phyloP scores from a whole-genome alignment of 768 basidiomycete species.

The Phallus indusiatus region DNA sequence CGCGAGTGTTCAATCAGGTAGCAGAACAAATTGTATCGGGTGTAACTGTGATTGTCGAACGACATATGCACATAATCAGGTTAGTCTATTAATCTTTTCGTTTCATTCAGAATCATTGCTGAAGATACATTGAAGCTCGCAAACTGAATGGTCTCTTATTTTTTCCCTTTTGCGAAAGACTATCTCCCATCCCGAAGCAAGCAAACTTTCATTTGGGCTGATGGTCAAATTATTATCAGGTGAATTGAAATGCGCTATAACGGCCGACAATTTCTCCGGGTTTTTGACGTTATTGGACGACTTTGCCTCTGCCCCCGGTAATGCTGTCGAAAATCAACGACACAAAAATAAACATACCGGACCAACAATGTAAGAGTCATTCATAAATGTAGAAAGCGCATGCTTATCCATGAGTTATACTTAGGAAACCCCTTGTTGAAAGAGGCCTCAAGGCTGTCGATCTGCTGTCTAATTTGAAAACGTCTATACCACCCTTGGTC shows the following conservation, averaged over 20 bases:
- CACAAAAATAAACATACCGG: conserved; percentile 35
- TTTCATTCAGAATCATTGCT: neutral
- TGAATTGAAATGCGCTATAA: conserved; percentile 48
- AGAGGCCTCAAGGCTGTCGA: conserved; percentile 81
- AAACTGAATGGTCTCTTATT: conserved; percentile 93
- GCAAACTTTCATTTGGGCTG: conserved; percentile 74
- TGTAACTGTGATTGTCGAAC: conserved; percentile 66
- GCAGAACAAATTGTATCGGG: conserved; percentile 90
- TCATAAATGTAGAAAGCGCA: neutral
- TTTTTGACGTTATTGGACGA: conserved; percentile 78
- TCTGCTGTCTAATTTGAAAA: conserved; percentile 63
- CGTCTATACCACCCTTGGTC: conserved; percentile 49
- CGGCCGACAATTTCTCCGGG: conserved; percentile 71
- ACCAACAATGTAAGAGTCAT: neutral
- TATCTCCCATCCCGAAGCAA: conserved; percentile 77
- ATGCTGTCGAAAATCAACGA: conserved; percentile 43
- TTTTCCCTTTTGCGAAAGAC: conserved; percentile 84
- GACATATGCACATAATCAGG: conserved; percentile 66
- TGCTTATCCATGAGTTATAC: conserved; percentile 5
- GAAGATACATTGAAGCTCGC: conserved; percentile 41
- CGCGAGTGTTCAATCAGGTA: conserved; percentile 66
- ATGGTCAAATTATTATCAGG: conserved; percentile 57
- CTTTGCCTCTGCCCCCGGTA: conserved; percentile 68
- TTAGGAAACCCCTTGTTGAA: conserved; percentile 66
- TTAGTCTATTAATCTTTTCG: conserved; percentile 16